Evolutionary conservation across 306 rosid genomes (phyloP), one percentile per base, ranked within the genome.

Genomic region (Senna tora): DNA sequence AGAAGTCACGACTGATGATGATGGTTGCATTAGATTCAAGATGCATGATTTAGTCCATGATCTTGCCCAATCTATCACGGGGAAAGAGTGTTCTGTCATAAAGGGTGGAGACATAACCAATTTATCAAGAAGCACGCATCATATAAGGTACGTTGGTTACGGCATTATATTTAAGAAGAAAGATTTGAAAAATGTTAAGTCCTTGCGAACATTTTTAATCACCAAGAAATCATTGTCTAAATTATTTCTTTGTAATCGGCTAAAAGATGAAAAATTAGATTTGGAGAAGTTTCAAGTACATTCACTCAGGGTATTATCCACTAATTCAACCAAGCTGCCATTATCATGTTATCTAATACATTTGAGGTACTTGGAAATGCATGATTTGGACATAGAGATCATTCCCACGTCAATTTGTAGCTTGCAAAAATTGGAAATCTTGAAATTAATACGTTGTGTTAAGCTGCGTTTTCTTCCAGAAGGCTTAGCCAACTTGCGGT

Each of bases 41-140:
- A 58, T 72, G 11, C 76, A 71, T 47, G 76, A 71, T 71, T 32
- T 71, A 3, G 13, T 71, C 1, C 76, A 72, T 19, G 76, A 72
- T 43, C 67, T 72, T 5, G 76, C 68, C 0, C 55, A 58, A 15
- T 72, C 45, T 45, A 0, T 72, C 45, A 33, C 4, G 15, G 68
- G n/a, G 22, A 39, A 19, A 5, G 53, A 4, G 5, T 72, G 45
- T 15, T 10, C 5, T 3, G 30, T 25, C 3, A 25, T 25, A 3
- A 3, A 25, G 30, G 30, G 3, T 25, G 30, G 3, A 25, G 30
- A 25, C 30, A 25, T 25, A 25, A 25, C 30, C 3, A 25, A 25
- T 25, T 25, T 25, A 3, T 25, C 30, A 25, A 25, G 30, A 25
- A 25, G 30, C 30, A 25, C 30, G 3, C 30, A 25, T 3, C 30